phyloP scores from a whole-genome alignment of 179 eudicot genomes.

The Silene noctiflora region DNA sequence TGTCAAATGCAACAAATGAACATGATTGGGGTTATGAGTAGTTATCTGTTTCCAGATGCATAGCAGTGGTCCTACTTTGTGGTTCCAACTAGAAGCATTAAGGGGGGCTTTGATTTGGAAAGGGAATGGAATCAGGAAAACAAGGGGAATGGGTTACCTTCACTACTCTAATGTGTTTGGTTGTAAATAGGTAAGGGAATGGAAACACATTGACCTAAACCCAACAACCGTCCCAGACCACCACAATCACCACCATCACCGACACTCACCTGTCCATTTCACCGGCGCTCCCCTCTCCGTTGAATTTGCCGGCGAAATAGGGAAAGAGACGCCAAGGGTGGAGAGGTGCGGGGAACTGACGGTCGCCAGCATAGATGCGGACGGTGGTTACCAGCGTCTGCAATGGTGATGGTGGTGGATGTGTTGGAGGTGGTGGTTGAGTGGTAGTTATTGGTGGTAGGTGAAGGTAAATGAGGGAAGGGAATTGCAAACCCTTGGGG shows the following conservation, averaged over 20 bases:
- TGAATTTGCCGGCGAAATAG: neutral
- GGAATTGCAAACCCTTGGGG: neutral
- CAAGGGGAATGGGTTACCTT: neutral
- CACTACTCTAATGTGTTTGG: neutral
- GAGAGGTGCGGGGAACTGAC: neutral
- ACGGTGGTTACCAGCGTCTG: neutral
- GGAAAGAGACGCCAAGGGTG: neutral
- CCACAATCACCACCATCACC: neutral
- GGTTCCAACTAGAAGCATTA: too few species aligned
- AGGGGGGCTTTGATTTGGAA: neutral
- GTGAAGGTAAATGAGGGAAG: neutral
- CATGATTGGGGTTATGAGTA: too few species aligned
- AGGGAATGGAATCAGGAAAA: neutral
- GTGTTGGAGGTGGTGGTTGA: neutral
- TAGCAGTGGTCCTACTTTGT: too few species aligned
- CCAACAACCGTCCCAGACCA: neutral
- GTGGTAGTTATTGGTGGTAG: neutral
- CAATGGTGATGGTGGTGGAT: neutral
- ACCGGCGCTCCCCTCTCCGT: neutral
- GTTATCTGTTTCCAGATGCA: too few species aligned
- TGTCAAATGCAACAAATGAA: too few species aligned
- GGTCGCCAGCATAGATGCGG: neutral
- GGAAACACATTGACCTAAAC: neutral
- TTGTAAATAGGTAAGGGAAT: neutral
- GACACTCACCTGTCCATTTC: neutral